phyloP scores from a whole-genome alignment of 164 flowering plant species.

The Annona cherimola region DNA sequence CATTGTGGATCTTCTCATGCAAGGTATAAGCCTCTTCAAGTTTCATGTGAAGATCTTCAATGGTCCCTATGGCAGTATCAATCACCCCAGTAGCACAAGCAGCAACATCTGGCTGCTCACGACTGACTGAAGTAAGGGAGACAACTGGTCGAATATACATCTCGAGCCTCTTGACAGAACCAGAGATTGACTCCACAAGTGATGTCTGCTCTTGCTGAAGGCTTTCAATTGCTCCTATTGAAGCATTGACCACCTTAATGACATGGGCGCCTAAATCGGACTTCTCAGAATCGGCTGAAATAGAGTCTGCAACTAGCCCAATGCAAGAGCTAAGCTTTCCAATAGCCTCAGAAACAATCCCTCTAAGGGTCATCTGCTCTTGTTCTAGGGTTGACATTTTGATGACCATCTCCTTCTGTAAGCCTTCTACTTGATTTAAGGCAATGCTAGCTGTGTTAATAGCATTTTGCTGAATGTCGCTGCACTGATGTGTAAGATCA shows the following conservation, averaged over 20 bases:
- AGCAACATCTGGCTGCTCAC: constrained; percentile 22
- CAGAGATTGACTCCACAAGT: constrained; percentile 30
- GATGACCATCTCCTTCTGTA: constrained; percentile 44
- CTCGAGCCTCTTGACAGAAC: constrained; percentile 44
- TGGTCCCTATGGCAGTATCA: constrained; percentile 41
- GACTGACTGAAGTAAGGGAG: constrained; percentile 12
- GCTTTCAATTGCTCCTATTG: not conserved
- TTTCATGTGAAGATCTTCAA: constrained; percentile 44
- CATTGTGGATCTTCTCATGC: constrained; percentile 27
- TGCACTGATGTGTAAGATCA: constrained; percentile 39
- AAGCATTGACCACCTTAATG: constrained; percentile 33
- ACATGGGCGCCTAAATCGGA: constrained; percentile 23
- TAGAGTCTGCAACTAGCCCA: constrained; percentile 10
- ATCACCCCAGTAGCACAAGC: constrained; percentile 39
- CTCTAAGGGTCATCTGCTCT: constrained; percentile 39
- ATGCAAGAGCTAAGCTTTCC: constrained; percentile 41
- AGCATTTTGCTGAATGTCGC: constrained; percentile 34
- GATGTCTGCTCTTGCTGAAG: constrained; percentile 54
- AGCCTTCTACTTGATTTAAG: constrained; percentile 31
- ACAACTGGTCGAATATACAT: constrained; percentile 15
- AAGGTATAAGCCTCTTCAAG: constrained; percentile 41
- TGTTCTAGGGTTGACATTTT: constrained; percentile 34
- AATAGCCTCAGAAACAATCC: constrained; percentile 34
- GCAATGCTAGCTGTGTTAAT: constrained; percentile 31
- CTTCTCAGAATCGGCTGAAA: constrained; percentile 16